These are phyloP conservation scores for Cytospora mali DNA, from an alignment of 2,329 filamentous ascomycete genomes.

Conservation along the genomic window DNA sequence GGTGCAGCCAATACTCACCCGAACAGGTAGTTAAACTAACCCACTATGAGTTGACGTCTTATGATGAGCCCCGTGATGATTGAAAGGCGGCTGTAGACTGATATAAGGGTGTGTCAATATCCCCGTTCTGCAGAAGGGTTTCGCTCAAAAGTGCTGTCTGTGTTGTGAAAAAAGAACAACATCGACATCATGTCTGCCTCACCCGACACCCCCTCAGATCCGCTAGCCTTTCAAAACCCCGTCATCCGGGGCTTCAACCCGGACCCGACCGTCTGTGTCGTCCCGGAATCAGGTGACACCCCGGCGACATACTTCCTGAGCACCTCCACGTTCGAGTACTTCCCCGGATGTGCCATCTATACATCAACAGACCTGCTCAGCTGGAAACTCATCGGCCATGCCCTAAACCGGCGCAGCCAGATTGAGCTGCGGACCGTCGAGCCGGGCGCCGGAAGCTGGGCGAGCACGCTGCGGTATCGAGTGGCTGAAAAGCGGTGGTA, in stretches of 20 bases:
- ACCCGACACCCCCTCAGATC: constrained; percentile 3
- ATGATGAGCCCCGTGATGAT: constrained; percentile 8
- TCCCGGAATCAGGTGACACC: constrained; percentile 35
- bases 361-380: constrained; percentile 55
- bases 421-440: constrained; percentile 55
- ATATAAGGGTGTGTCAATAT: not conserved
- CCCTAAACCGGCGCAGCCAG: constrained; percentile 52
- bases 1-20: constrained; percentile 11
- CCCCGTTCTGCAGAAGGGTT: too few species aligned
- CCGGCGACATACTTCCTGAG: constrained; percentile 55
- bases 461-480: constrained; percentile 50
- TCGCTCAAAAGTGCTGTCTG: not conserved
- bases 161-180: not conserved
- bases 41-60: not conserved
- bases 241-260: constrained; percentile 64
- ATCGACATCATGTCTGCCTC: constrained; percentile 6
- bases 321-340: constrained; percentile 65
- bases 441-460: constrained; percentile 53
- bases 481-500: constrained; percentile 46
- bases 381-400: constrained; percentile 57
- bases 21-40: not conserved
- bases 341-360: constrained; percentile 63
- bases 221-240: constrained; percentile 47
- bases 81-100: not conserved
- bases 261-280: constrained; percentile 55